Percentiles rank a stretch among this genome's conserved stretches.
These are phyloP conservation scores for Hymenoscyphus linearis DNA, from an alignment of 2,329 filamentous ascomycete species.

Conservation along the genomic window DNA sequence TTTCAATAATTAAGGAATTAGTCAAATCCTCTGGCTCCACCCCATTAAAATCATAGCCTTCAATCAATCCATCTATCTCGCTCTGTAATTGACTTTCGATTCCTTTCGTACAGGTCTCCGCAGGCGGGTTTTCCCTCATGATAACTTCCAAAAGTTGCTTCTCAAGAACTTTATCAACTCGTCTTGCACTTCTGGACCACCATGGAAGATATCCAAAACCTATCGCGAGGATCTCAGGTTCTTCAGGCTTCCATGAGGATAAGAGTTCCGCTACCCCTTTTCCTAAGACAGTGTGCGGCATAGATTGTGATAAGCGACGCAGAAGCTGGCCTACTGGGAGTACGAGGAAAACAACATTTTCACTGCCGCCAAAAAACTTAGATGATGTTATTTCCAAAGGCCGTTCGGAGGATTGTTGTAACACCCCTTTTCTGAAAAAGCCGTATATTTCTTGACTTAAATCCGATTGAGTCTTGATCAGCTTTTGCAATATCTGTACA, in stretches of 20 bases:
- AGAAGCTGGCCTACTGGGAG: neutral
- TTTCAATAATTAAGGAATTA: neutral
- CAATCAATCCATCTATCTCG: neutral
- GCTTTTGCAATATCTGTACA: neutral
- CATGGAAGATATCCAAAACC: neutral
- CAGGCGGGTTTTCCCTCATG: neutral
- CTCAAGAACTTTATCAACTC: neutral
- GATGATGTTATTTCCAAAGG: too few species aligned
- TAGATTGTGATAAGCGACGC: neutral
- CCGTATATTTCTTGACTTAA: neutral
- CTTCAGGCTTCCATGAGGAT: neutral
- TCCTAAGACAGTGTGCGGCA: neutral
- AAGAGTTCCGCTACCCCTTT: neutral
- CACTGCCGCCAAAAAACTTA: too few species aligned
- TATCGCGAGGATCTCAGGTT: neutral
- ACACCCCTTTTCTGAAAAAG: neutral
- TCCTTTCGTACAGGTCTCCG: neutral
- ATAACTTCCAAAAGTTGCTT: neutral
- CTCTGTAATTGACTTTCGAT: neutral
- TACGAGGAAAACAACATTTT: neutral
- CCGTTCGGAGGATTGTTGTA: too few species aligned
- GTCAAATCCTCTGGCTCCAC: neutral
- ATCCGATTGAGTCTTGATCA: neutral
- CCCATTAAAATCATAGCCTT: neutral
- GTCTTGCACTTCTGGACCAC: neutral